Conservation (phyloP, 2,329 filamentous ascomycete species). For the Claviceps lovelessii region DNA sequence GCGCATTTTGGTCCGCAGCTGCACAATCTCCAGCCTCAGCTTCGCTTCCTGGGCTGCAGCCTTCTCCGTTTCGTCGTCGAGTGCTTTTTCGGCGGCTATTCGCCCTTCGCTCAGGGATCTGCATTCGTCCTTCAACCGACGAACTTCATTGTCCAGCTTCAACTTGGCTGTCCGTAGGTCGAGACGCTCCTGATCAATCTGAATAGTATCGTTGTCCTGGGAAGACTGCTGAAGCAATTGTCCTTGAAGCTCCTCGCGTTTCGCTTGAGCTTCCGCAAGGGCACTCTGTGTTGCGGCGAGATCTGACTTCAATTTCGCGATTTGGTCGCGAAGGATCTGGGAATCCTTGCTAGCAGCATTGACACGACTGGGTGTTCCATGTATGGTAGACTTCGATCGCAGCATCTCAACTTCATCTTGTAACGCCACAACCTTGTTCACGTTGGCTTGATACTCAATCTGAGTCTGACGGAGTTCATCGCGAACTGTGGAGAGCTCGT, state of each 20-base stretch:
- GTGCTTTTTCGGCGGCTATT: slow-evolving; percentile 43
- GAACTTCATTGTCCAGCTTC: slow-evolving; percentile 53
- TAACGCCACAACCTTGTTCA: slow-evolving; percentile 50
- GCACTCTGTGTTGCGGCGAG: slow-evolving; percentile 43
- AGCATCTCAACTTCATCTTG: slow-evolving; percentile 68
- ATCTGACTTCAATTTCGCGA: slow-evolving; percentile 44
- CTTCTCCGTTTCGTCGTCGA: slow-evolving; percentile 52
- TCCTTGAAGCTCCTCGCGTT: slow-evolving; percentile 51
- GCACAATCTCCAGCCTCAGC: slow-evolving; percentile 38
- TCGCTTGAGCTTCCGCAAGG: slow-evolving; percentile 43
- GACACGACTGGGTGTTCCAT: slow-evolving; percentile 26
- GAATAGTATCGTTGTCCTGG: slow-evolving; percentile 43
- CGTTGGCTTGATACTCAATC: slow-evolving; percentile 45
- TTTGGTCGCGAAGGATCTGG: slow-evolving; percentile 47
- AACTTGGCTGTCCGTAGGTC: slow-evolving; percentile 54
- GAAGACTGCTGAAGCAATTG: slow-evolving; percentile 42
- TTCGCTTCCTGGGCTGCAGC: slow-evolving; percentile 53
- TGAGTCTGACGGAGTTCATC: slow-evolving; percentile 58
- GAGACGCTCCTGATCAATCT: slow-evolving; percentile 52
- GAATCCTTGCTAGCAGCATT: slow-evolving; percentile 45
- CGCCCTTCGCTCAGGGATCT: slow-evolving; percentile 41
- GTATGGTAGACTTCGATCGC: slow-evolving; percentile 25
- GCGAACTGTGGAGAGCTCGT: slow-evolving; percentile 49
- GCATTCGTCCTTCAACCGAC: slow-evolving; percentile 51
- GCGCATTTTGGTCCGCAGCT: slow-evolving; percentile 32